Conservation (phyloP, 305 asterid species). For the Fraxinus nigra region DNA sequence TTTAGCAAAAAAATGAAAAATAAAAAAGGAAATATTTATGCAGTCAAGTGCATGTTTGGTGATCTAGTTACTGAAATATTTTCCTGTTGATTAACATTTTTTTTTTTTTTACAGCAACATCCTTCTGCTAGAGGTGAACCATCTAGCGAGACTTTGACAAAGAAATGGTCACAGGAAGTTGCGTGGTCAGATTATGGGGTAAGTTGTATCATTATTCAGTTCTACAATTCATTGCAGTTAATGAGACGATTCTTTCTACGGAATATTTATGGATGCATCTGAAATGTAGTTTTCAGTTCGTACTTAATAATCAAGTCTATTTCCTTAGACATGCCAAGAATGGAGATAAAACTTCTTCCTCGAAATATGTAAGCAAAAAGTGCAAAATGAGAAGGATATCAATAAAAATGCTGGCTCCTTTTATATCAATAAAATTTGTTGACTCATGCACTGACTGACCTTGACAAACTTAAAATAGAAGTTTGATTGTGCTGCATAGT, state of each 20-base stretch:
- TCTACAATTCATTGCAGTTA: slow-evolving; percentile 13
- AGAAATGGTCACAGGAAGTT: slow-evolving; percentile 68
- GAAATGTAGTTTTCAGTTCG: neutral
- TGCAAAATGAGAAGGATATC: neutral
- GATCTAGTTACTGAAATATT: neutral
- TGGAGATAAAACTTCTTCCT: slow-evolving; percentile 9
- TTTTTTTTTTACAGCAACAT: slow-evolving; percentile 47
- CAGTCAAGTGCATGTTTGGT: neutral
- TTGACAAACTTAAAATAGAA: neutral
- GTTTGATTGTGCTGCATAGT: neutral
- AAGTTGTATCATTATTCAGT: slow-evolving; percentile 26
- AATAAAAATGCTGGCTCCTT: neutral
- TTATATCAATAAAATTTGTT: neutral
- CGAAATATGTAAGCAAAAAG: neutral
- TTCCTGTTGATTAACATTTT: slow-evolving; percentile 17
- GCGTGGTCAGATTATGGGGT: slow-evolving; percentile 66
- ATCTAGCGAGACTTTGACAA: slow-evolving; percentile 50
- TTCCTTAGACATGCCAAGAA: neutral
- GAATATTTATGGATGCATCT: neutral
- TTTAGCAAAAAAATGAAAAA: neutral
- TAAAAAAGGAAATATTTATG: neutral
- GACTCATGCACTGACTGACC: neutral
- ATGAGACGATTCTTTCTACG: neutral
- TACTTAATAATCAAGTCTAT: slow-evolving; percentile 1
- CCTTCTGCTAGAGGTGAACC: slow-evolving; percentile 63